Evolutionary conservation across 75 land plant genomes (phyloP).

Genomic region (Sequoia sempervirens): DNA sequence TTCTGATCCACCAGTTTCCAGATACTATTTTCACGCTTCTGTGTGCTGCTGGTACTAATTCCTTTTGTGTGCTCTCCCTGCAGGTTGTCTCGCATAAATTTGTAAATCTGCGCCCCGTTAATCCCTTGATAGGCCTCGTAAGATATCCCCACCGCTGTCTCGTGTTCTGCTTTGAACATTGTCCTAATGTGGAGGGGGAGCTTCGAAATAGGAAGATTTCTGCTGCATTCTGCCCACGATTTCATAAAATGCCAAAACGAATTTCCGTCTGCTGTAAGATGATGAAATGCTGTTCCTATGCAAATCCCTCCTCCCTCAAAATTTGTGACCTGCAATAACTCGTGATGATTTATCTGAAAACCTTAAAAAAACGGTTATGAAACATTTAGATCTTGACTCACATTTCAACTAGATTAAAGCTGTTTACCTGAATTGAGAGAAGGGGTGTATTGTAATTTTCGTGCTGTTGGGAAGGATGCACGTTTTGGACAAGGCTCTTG

Average conservation of each 20-base stretch:
- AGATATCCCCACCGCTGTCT: not conserved
- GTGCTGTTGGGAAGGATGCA: not conserved
- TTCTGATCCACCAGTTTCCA: no score
- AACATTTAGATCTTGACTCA: no score
- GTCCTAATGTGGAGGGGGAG: not conserved
- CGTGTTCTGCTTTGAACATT: not conserved
- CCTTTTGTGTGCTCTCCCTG: not conserved
- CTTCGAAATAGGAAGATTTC: not conserved
- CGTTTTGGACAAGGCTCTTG: not conserved
- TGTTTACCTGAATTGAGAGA: slow-evolving; percentile 11
- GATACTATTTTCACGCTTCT: not conserved
- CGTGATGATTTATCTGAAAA: not conserved
- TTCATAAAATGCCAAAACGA: not conserved
- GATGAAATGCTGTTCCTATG: not conserved
- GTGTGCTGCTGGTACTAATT: not conserved
- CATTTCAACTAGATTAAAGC: not conserved
- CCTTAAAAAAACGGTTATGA: no score
- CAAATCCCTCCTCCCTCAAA: slow-evolving; percentile 5
- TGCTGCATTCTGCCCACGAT: slow-evolving; percentile 5
- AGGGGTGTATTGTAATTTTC: not conserved
- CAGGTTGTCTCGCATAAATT: not conserved
- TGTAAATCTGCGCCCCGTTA: not conserved
- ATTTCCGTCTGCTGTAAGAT: not conserved
- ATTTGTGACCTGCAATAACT: not conserved
- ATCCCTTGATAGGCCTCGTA: not conserved